Evolutionary conservation across 805 yeast species (phyloP), one percentile per base, ranked within the genome.

Genomic region (Metschnikowia arizonensis): DNA sequence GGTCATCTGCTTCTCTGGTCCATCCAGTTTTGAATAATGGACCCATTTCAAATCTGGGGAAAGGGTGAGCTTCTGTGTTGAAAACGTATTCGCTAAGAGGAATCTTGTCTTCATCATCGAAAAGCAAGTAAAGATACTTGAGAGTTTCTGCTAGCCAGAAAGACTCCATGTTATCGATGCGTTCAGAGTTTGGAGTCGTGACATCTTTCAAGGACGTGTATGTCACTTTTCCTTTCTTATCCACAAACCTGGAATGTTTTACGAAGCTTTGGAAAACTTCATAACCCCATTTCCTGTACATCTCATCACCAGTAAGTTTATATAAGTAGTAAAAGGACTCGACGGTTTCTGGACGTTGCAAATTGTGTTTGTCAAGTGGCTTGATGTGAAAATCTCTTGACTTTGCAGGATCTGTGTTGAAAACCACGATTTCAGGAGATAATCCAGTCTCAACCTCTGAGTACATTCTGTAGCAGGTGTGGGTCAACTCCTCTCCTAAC

Each of bases 141-240:
- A 90, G 74, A 3, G 97, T 90, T 63, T 90, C 97, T 2, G 96
- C 90, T 41, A 87, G 73, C 97, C 97, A 90, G 72, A 88, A 88
- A 17, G 95, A 83, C 65, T 89, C 97, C 79, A 86, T 78, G 59
- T 86, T 87, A 63, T 90, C 93, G 44, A 75, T 65, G 50, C 61
- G 62, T 17, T 60, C 58, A 2, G 90, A 81, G 28, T 82, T 79
- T 6, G 67, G 51, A 2, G 56, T 50, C 1, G 86, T 78, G 38
- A 88, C 90, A 60, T 86, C 87, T 41, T 75, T 68, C 52, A 89
- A 65, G 7, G 85, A 78, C 1, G 88, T 74, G 62, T 79, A 89
- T 4, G 73, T 59, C n/a, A 61, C 61, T 43, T 69, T 75, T 18
- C 74, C 78, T 23, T 67, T 67, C 6, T 63, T 59, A 35, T 68